Base-by-base conservation (phyloP, 2,329 filamentous ascomycete species). In the Venturiaceae sp. region DNA sequence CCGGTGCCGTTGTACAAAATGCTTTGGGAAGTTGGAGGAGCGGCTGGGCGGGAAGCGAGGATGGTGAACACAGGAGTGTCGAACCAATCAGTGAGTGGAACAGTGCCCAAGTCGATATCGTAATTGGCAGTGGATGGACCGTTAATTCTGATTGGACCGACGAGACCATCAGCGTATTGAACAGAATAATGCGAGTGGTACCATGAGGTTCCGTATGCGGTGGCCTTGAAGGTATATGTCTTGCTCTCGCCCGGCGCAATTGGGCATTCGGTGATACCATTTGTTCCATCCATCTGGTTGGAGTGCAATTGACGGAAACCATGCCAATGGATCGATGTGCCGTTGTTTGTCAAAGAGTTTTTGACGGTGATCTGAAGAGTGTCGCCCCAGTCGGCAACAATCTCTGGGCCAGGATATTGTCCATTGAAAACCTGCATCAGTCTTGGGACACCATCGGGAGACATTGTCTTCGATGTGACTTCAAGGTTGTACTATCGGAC, bases 181-280 rank as follows among this genome's bases (percentile, higher is more conserved):
- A 72, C 68, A 5, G 72, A 73, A 63, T 80, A 81, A 66, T 86
- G 83, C 1, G 79, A 82, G 66, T 86, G 84, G 57, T 85, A 85
- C 80, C 80, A 84, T 2, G 74, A 74, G 0, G 77, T 72, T 9
- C 83, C 80, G 67, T 83, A 80, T 63, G 80, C 26, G 26, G 47
- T 53, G 14, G 69, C 69, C 47, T 62, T 62, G 65, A 68, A 73
- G n/a, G 63, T 70, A 63, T 77, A 77, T 4, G 71, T 75, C 58
- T 70, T 67, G 7, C 65, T 68, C 16, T 73, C 64, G 26, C 81
- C 81, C 0, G 85, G 85, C 5, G 83, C 74, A 60, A 88, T 83
- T 1, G 86, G 85, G 62, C 86, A 90, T 68, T 90, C 84, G 11
- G 79, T 81, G 26, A 82, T 66, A 30, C 77, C 75, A 26, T 72